Conservation (phyloP, 768 basidiomycete genomes). For the Calocybe gangraenosa region DNA sequence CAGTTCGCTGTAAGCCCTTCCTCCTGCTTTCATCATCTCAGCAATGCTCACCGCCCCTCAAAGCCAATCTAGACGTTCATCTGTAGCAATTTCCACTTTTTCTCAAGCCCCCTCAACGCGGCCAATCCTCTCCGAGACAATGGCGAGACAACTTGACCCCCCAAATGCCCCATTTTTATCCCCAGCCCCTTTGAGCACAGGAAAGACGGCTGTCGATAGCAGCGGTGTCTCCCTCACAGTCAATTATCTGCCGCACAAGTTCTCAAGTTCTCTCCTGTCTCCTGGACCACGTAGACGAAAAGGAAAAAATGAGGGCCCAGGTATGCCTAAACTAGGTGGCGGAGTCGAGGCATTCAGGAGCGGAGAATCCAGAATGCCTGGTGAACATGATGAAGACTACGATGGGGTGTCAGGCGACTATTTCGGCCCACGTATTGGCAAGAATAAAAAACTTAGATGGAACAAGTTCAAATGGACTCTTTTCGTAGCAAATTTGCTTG, state of each 20-base stretch:
- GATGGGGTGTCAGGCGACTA: slow-evolving; percentile 38
- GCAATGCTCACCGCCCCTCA: slow-evolving; percentile 6
- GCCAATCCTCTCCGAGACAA: slow-evolving; percentile 15
- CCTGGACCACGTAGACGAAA: slow-evolving; percentile 36
- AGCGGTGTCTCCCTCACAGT: slow-evolving; percentile 41
- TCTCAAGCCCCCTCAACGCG: slow-evolving; percentile 18
- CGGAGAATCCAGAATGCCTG: slow-evolving; percentile 50
- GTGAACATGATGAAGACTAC: slow-evolving; percentile 50
- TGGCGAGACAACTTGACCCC: slow-evolving; percentile 15
- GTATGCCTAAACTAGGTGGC: slow-evolving; percentile 60
- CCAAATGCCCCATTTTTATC: slow-evolving; percentile 15
- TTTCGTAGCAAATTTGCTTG: slow-evolving; percentile 54
- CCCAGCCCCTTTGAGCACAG: slow-evolving; percentile 11
- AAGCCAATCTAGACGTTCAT: slow-evolving; percentile 19
- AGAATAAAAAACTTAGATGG: slow-evolving; percentile 53
- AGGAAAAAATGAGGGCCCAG: slow-evolving; percentile 23
- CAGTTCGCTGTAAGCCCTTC: slow-evolving; percentile 14
- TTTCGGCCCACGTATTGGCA: slow-evolving; percentile 38
- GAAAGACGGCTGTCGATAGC: slow-evolving; percentile 8
- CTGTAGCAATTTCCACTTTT: slow-evolving; percentile 17
- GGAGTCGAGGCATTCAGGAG: slow-evolving; percentile 63
- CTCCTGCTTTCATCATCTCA: slow-evolving; percentile 3
- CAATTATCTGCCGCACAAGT: slow-evolving; percentile 74
- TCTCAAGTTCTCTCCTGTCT: slow-evolving; percentile 45
- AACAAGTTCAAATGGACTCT: slow-evolving; percentile 80